Evolutionary conservation across 805 yeast genomes (phyloP).

Genomic region (Candida ascalaphidarum): DNA sequence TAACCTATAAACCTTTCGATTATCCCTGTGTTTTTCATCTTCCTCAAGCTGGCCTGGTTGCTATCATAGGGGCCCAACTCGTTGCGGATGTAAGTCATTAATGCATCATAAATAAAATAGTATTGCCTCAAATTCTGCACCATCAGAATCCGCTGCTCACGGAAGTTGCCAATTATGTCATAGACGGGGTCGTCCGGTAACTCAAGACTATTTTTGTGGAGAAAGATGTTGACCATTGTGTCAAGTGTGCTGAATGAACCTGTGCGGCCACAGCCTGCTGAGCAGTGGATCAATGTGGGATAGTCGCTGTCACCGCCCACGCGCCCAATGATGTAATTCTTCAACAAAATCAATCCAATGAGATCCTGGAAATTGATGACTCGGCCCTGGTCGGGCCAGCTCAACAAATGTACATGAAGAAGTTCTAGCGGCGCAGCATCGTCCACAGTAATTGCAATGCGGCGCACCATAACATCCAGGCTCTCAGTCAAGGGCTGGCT

Average conservation of each 20-base stretch:
- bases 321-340: slow-evolving; percentile 8
- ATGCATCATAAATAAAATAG: slow-evolving; percentile 38
- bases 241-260: slow-evolving; percentile 71
- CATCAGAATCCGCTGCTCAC: slow-evolving; percentile 49
- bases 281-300: slow-evolving; percentile 56
- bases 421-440: slow-evolving; percentile 30
- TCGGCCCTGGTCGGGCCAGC: slow-evolving; percentile 82
- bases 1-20: too few species aligned
- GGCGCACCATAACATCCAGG: slow-evolving; percentile 7
- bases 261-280: slow-evolving; percentile 96
- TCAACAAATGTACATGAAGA: slow-evolving; percentile 64
- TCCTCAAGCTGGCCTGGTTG: too few species aligned
- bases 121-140: slow-evolving; percentile 51
- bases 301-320: slow-evolving; percentile 1
- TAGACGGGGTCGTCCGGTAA: slow-evolving; percentile 33
- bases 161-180: slow-evolving; percentile 36
- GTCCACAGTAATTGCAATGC: slow-evolving; percentile 7
- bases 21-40: too few species aligned
- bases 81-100: slow-evolving; percentile 8
- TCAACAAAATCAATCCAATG: slow-evolving; percentile 33
- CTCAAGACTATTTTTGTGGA: slow-evolving; percentile 4
- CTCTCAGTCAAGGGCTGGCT: slow-evolving; percentile 11
- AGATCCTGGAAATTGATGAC: slow-evolving; percentile 49
- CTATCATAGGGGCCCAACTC: too few species aligned
- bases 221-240: slow-evolving; percentile 34